These are phyloP conservation scores for Stemphylium beticola DNA, from an alignment of 2,329 filamentous ascomycete genomes.

Conservation along the genomic window DNA sequence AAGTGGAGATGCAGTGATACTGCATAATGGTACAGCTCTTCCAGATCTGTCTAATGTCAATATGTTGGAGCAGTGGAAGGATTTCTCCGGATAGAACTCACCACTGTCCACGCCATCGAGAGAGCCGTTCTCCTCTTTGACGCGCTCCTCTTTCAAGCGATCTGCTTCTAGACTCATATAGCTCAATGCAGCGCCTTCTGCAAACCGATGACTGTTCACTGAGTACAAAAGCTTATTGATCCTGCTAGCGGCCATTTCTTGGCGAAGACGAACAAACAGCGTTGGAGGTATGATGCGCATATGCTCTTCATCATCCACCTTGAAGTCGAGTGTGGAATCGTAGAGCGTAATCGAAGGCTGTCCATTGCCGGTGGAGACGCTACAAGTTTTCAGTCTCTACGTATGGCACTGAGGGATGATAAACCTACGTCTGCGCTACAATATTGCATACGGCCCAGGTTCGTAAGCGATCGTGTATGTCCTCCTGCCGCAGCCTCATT, in stretches of 20 bases:
- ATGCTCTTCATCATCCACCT: constrained; percentile 45
- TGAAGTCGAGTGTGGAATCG: constrained; percentile 69
- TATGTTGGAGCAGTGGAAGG: constrained; percentile 22
- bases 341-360: constrained; percentile 80
- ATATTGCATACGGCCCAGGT: constrained; percentile 89
- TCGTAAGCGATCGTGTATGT: constrained; percentile 76
- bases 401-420: constrained; percentile 2
- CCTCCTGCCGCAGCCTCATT: constrained; percentile 77
- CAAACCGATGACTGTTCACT: constrained; percentile 39
- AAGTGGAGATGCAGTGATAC: constrained; percentile 77
- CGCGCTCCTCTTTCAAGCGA: constrained; percentile 44
- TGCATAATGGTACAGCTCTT: constrained; percentile 70
- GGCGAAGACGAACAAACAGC: constrained; percentile 46
- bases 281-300: constrained; percentile 46
- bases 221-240: constrained; percentile 49
- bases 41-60: constrained; percentile 47
- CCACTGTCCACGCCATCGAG: constrained; percentile 45
- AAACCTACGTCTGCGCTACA: constrained; percentile 70
- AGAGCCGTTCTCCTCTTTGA: constrained; percentile 23
- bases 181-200: constrained; percentile 37
- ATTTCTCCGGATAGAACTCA: constrained; percentile 16
- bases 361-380: constrained; percentile 81
- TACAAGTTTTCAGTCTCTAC: constrained; percentile 38
- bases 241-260: constrained; percentile 48
- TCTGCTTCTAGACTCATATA: constrained; percentile 47